Percentiles rank a stretch among this genome's conserved stretches.
Conservation (phyloP, 2,329 filamentous ascomycete genomes). For the Penicillium sp. region DNA sequence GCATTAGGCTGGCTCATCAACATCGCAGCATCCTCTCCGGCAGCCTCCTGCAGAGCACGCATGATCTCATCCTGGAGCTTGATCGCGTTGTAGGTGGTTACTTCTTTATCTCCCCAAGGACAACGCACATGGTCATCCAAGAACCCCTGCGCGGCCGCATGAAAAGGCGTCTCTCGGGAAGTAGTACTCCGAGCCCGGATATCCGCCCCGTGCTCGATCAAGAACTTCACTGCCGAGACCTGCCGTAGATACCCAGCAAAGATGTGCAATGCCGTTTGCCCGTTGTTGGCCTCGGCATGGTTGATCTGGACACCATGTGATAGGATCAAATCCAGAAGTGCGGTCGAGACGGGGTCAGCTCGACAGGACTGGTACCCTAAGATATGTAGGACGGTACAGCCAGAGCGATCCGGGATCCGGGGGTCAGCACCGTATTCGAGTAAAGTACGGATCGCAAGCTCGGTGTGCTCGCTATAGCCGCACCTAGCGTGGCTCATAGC, state of each 20-base stretch:
- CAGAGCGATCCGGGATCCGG: conserved; percentile 11
- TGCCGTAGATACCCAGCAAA: conserved; percentile 20
- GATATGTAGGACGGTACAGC: conserved; percentile 17
- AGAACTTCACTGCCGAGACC: conserved; percentile 14
- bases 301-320: conserved; percentile 17
- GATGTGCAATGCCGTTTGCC: conserved; percentile 21
- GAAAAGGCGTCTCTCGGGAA: conserved; percentile 20
- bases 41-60: no score
- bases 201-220: conserved; percentile 4
- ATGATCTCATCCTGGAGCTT: no score
- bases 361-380: conserved; percentile 9
- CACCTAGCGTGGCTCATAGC: conserved; percentile 9
- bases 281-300: conserved; percentile 15
- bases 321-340: conserved; percentile 18
- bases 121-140: background rate
- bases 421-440: conserved; percentile 17
- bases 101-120: background rate
- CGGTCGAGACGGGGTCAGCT: conserved; percentile 10
- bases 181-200: conserved; percentile 11
- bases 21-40: no score
- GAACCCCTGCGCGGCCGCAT: conserved; percentile 16
- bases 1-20: no score
- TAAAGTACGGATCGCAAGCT: conserved; percentile 12
- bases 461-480: conserved; percentile 7
- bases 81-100: background rate